Percentiles rank a stretch among this genome's conserved stretches.
Evolutionary conservation across 768 basidiomycete species (phyloP).

Genomic region (Dacryopinax spathularia): DNA sequence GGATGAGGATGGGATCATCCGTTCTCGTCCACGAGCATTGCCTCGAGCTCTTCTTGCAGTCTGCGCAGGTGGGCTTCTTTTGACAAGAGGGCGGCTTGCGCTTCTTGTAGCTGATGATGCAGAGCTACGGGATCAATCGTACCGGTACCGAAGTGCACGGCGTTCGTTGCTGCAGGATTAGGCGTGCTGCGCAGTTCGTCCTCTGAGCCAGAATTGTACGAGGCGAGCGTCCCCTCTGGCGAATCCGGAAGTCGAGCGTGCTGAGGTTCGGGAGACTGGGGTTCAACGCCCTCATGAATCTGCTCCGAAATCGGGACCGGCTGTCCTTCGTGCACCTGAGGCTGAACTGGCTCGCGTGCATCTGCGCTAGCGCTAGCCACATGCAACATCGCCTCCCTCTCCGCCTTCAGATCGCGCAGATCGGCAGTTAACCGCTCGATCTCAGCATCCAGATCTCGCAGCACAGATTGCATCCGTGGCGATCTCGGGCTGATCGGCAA

Average conservation of each 20-base stretch:
- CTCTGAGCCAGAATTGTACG: background rate
- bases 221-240: background rate
- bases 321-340: too few species aligned
- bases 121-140: background rate
- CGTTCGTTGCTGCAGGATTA: too few species aligned
- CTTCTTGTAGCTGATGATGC: background rate
- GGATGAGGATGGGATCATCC: background rate
- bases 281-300: too few species aligned
- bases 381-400: background rate
- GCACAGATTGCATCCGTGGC: background rate
- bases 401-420: background rate
- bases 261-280: background rate
- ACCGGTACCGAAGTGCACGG: background rate
- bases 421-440: background rate
- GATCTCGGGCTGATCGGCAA: background rate
- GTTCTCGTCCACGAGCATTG: background rate
- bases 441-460: background rate
- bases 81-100: background rate
- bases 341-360: too few species aligned
- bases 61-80: background rate
- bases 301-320: too few species aligned
- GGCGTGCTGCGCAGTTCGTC: too few species aligned
- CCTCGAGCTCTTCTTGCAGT: background rate
- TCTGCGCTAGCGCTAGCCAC: background rate
- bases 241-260: background rate